Base-by-base conservation (phyloP, 768 basidiomycete species). In the Fibroporia radiculosa region DNA sequence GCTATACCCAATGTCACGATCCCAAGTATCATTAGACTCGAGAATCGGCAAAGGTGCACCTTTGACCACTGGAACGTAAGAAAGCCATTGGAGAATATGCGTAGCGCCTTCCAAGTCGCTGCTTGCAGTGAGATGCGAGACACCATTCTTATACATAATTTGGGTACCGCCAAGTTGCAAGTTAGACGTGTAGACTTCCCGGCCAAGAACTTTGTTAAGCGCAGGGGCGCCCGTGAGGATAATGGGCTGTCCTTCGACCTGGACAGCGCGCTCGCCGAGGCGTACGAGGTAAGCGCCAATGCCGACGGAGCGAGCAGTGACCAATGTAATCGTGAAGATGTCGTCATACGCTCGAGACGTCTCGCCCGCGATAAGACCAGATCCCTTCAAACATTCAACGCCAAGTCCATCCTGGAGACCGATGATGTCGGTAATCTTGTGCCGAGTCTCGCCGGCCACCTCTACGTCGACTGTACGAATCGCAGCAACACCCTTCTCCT, bases 121-220 rank as follows among this genome's bases (percentile, higher is more conserved):
- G 56, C 79, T 79, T 26, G 96, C 93, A 3, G 91, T 93, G 47
- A 98, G 70, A 62, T 99, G 96, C 4, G 95, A 96, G 44, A 98
- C 89, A 66, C 96, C 96, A 60, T 99, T 99, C 80, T 97, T 97
- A 80, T 92, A 88, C 96, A 99, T 98, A 72, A 99, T 98, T 60
- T 99, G 96, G n/a, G 96, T 98, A 44, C 96, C 96, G 51, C 96
- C 96, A 48, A 99, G 87, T 64, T 98, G 96, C 55, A 99, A 66
- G 65, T 98, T 98, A 44, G 93, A 96, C 7, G 96, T 97, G 64
- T 99, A 98, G 36, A 99, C 96, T 64, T 98, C 96, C 39, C 96
- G 87, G 49, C 96, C 96, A 33, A 99, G 81, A 4, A 99, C 96
- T 68, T 99, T 98, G 77, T 98, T 99, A 53, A 99, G 78, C 3